phyloP scores from a whole-genome alignment of 208 protist genomes.

The Polymyxa betae region DNA sequence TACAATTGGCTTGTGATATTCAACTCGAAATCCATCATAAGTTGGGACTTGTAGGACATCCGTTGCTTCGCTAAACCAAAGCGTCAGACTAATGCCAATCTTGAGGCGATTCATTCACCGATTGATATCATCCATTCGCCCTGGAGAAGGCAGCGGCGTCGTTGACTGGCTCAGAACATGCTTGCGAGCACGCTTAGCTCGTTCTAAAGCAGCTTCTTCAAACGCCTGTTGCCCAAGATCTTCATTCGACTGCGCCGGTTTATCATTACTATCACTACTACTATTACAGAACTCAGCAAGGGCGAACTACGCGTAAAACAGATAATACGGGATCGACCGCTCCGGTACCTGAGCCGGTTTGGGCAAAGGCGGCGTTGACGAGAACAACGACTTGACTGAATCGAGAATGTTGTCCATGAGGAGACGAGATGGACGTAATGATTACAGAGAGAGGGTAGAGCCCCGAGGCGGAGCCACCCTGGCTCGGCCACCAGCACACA shows the following conservation, averaged over 20 bases:
- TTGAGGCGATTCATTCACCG: not conserved
- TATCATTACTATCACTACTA: not conserved
- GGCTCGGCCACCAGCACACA: too few relatives aligned
- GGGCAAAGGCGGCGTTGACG: not conserved
- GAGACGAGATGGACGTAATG: not conserved
- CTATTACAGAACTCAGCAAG: not conserved
- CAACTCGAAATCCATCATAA: constrained; percentile 31
- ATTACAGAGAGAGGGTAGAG: too few relatives aligned
- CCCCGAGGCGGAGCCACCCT: too few relatives aligned
- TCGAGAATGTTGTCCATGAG: not conserved
- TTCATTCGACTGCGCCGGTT: not conserved
- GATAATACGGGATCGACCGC: not conserved
- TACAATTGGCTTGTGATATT: constrained; percentile 51
- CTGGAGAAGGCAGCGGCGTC: not conserved
- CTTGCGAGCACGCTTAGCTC: not conserved
- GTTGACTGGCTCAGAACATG: not conserved
- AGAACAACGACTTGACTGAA: not conserved
- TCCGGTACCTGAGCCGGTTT: not conserved
- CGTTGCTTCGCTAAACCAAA: not conserved
- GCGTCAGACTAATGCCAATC: not conserved
- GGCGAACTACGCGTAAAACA: not conserved
- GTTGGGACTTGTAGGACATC: constrained; percentile 34
- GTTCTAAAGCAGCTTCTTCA: constrained; percentile 14
- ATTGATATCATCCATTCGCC: constrained; percentile 26
- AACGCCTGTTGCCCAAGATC: not conserved